Evolutionary conservation across 805 yeast genomes (phyloP), one percentile per base, ranked within the genome.

Genomic region (Cyberlindnera suaveolens): DNA sequence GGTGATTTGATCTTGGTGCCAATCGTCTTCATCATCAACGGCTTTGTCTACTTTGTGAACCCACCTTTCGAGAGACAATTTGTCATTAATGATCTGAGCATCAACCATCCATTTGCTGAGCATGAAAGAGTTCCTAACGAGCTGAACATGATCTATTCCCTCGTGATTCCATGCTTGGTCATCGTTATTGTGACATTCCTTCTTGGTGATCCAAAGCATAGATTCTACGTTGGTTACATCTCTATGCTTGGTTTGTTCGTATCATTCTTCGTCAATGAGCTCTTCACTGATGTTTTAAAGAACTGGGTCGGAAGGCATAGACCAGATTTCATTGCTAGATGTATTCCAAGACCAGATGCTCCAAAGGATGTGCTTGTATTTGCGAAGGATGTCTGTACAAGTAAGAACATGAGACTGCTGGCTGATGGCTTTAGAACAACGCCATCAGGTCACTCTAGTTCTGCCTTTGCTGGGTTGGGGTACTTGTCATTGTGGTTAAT

Each of bases 241-340:
- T 78, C 95, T 0, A 46, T 81, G 1, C 50, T 90, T 19, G 96
- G 96, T 1, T 68, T 86, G 20, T 60, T 67, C 9, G 63, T 86
- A 1, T 71, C 89, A 0, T 67, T 84, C 44, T 70, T 78, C 16
- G 63, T 80, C 13, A 78, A 85, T 26, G 71, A 78, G 34, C 66
- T 82, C 26, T 56, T 84, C 40, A 86, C 96, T 3, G 87, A 87
- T 56, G 67, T 81, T 14, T 60, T 87, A 46, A 91, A 91, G 66
- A 80, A 83, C 57, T 79, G 85, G 78, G 77, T 91, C 43, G 97
- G 96, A 5, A 75, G 96, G 58, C 86, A 83, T 48, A 72, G 99
- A 46, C 99, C 99, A 0, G 99, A 91, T 63, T 86, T 90, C 59
- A 64, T 91, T 41, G 86, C 89, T 6, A 74, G 98, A 52, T 91